phyloP scores from a whole-genome alignment of 2,329 filamentous ascomycete genomes.

The Beauveria sp. region DNA sequence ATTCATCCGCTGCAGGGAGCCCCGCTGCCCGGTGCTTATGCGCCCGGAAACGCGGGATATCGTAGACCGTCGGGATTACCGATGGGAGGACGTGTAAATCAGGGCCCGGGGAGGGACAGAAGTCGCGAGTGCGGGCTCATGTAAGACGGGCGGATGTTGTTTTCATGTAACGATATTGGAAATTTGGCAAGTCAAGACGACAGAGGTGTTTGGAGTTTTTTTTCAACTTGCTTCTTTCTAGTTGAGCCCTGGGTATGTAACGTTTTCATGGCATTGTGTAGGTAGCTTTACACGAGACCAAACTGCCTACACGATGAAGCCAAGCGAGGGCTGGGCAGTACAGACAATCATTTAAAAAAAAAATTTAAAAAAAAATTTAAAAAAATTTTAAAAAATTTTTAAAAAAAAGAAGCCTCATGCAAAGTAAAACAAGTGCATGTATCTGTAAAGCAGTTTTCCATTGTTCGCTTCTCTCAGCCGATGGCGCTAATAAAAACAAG shows the following conservation, averaged over 20 bases:
- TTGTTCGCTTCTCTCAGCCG: no score
- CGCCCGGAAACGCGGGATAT: not conserved
- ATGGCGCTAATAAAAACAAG: no score
- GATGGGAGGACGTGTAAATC: conserved; percentile 9
- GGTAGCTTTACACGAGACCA: no score
- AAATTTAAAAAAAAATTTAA: no score
- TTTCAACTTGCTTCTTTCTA: not conserved
- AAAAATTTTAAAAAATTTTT: no score
- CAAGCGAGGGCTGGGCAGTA: no score
- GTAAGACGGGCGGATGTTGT: conserved; percentile 20
- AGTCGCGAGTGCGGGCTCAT: conserved; percentile 40
- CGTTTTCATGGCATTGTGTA: not conserved
- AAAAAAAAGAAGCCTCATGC: no score
- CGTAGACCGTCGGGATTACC: not conserved
- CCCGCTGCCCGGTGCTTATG: not conserved
- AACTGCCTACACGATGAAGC: no score
- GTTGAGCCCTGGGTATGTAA: not conserved
- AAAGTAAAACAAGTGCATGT: no score
- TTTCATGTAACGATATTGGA: not conserved
- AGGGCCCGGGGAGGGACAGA: not conserved
- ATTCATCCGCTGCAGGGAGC: not conserved
- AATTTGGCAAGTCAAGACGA: not conserved
- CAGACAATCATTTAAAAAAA: no score
- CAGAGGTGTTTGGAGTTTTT: not conserved
- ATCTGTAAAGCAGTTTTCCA: no score